These are phyloP conservation scores for Pelargonium fulgidum DNA, from an alignment of 441 rosid genomes.

Conservation along the genomic window DNA sequence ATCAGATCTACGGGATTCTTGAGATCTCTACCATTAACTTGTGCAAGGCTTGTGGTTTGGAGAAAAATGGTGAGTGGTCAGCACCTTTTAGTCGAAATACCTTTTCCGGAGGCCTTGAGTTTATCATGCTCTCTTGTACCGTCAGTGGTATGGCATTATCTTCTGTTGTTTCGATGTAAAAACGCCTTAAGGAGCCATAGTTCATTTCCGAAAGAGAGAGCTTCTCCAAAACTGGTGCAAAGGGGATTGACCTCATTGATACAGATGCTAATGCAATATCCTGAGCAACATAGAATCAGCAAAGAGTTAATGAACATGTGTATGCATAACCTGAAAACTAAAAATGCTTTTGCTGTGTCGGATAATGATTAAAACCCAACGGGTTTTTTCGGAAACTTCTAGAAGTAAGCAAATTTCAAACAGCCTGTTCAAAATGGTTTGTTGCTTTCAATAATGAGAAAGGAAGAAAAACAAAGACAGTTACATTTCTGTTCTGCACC, in stretches of 20 bases:
- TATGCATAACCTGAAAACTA: no score
- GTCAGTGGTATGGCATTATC: conserved; percentile 64
- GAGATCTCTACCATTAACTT: conserved; percentile 68
- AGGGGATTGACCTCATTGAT: conserved; percentile 85
- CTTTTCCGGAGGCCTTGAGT: conserved; percentile 59
- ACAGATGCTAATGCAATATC: conserved; percentile 89
- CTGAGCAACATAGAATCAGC: conserved; percentile 24
- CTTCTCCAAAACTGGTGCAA: conserved; percentile 86
- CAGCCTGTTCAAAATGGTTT: no score
- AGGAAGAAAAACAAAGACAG: no score
- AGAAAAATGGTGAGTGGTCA: conserved; percentile 94
- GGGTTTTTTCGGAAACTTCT: no score
- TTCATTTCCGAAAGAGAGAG: conserved; percentile 57
- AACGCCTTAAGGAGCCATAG: conserved; percentile 77
- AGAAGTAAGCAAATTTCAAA: no score
- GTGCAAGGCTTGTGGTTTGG: conserved; percentile 91
- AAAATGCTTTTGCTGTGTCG: no score
- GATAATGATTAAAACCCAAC: no score
- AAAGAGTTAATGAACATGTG: no score
- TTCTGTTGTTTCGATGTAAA: conserved; percentile 64
- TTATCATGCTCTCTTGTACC: conserved; percentile 66
- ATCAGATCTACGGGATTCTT: conserved; percentile 22
- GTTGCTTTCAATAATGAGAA: no score
- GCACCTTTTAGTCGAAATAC: conserved; percentile 72
- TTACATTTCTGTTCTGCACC: no score